A percentile compares a stretch with the other conserved stretches of the same genome.
Evolutionary conservation across 495 filamentous ascomycete genomes (phyloP).

Genomic region (Aspergillus mulundensis): DNA sequence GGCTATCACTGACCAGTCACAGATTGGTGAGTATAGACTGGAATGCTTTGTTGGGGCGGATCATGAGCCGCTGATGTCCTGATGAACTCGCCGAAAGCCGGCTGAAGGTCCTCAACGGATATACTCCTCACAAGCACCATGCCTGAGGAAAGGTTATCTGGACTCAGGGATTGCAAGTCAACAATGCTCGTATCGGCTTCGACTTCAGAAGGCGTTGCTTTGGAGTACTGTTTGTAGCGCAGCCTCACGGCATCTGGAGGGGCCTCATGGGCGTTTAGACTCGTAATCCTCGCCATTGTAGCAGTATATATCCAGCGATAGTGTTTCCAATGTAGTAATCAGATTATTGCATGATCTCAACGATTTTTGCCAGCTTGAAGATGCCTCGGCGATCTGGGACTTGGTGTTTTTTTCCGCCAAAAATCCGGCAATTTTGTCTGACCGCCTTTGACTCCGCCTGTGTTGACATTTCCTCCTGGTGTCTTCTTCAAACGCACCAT

Average conservation of each 20-base stretch:
- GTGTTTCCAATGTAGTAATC: not conserved
- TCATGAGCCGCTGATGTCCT: constrained; percentile 19
- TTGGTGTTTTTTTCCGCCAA: not conserved
- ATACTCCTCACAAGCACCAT: constrained; percentile 29
- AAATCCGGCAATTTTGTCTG: not conserved
- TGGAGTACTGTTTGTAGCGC: constrained; percentile 63
- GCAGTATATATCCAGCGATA: not conserved
- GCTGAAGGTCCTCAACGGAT: constrained; percentile 29
- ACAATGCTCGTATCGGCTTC: constrained; percentile 45
- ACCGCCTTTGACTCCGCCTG: not conserved
- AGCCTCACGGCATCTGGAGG: constrained; percentile 61
- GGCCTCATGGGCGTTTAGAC: constrained; percentile 64
- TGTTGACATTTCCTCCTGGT: not conserved
- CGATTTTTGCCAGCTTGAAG: not conserved
- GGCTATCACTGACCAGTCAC: constrained; percentile 35
- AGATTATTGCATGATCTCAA: not conserved
- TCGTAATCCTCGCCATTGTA: constrained; percentile 38
- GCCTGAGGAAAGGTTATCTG: constrained; percentile 24
- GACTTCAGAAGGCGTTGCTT: constrained; percentile 37
- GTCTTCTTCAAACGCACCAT: not conserved
- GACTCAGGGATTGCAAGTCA: constrained; percentile 41
- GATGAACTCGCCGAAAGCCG: constrained; percentile 34
- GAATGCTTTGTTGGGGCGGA: constrained; percentile 26
- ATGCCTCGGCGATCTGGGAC: not conserved
- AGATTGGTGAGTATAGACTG: constrained; percentile 42